Evolutionary conservation across 768 basidiomycete genomes (phyloP).

Genomic region (Phanerochaete sordida): DNA sequence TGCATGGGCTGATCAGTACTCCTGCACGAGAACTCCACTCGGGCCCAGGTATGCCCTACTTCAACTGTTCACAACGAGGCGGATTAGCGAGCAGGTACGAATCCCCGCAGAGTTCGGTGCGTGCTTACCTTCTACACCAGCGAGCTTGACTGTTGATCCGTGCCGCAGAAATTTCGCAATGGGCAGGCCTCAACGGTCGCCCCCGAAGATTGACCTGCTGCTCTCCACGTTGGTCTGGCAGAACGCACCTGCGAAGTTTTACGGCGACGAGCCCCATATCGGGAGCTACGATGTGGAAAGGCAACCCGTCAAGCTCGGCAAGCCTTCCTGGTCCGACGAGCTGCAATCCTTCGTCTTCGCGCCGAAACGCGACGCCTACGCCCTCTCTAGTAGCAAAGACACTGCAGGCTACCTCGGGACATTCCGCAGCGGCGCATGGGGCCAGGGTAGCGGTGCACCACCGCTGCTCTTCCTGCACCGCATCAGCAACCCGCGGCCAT

Average conservation of each 20-base stretch:
- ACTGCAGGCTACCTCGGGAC: neutral
- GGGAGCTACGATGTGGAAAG: neutral
- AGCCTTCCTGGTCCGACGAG: neutral
- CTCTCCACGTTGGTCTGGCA: neutral
- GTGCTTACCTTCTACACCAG: neutral
- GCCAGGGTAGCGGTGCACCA: no score
- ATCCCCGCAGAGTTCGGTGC: no score
- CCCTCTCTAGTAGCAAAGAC: no score
- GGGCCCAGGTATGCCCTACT: no score
- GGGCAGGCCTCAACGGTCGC: neutral
- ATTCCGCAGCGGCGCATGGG: no score
- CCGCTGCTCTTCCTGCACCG: no score
- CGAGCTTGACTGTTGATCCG: neutral
- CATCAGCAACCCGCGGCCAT: neutral
- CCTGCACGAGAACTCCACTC: no score
- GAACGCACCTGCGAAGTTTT: neutral
- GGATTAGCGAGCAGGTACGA: no score
- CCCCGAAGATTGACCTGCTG: neutral
- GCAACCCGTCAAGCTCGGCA: neutral
- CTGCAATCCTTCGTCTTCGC: neutral
- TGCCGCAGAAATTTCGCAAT: neutral
- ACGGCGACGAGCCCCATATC: neutral
- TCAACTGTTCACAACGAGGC: no score
- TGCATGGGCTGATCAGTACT: no score
- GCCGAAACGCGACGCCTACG: no score